A percentile compares a stretch with the other conserved stretches of the same genome.
Conservation (phyloP, 2,329 filamentous ascomycete species). For the Parastagonospora avenae region DNA sequence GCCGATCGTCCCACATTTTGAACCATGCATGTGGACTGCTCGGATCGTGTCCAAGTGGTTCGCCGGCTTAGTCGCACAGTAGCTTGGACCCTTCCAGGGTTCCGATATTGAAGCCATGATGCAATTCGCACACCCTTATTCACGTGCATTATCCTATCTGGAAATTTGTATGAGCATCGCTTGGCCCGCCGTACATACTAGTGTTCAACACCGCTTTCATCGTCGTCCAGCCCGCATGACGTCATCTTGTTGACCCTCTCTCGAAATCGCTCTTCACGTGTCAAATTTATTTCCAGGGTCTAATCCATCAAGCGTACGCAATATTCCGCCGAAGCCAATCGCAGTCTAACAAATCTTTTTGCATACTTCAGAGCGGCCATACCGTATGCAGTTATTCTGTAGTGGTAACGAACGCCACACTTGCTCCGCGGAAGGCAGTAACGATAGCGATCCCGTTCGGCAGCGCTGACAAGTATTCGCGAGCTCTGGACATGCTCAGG, state of each 20-base stretch:
- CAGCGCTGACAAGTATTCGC: neutral
- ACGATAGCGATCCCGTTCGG: neutral
- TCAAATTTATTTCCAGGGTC: too few species aligned
- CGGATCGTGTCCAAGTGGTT: slow-evolving; percentile 5
- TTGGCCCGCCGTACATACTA: neutral
- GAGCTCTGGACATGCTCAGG: neutral
- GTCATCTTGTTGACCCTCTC: neutral
- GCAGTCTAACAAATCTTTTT: neutral
- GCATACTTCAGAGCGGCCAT: neutral
- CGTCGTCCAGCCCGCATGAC: neutral
- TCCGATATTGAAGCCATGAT: neutral
- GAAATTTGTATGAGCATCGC: neutral
- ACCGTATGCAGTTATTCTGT: neutral
- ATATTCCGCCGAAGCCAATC: neutral
- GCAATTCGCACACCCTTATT: neutral
- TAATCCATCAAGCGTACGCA: neutral
- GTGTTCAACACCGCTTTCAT: neutral
- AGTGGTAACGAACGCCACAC: neutral
- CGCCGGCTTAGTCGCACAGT: neutral
- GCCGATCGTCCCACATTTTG: neutral
- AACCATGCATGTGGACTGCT: neutral
- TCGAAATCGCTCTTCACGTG: too few species aligned
- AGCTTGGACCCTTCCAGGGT: neutral
- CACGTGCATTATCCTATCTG: neutral
- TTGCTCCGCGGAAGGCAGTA: neutral